phyloP scores from a whole-genome alignment of 306 rosid genomes.

The Casuarina cunninghamiana region DNA sequence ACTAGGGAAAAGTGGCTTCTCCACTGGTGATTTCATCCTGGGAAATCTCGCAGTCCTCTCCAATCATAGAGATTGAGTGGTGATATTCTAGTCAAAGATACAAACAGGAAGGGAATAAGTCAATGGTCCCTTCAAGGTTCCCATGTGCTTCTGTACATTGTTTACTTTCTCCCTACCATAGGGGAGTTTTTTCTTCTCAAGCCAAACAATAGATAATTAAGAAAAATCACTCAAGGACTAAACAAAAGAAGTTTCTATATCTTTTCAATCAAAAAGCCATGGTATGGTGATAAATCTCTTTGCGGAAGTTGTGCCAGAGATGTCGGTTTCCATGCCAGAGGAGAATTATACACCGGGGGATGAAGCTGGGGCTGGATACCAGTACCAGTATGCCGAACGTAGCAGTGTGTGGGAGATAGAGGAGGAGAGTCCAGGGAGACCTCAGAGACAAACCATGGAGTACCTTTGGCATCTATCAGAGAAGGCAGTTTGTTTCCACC shows the following conservation, averaged over 20 bases:
- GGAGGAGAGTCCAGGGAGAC: conserved; percentile 39
- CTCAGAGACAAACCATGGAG: conserved; percentile 23
- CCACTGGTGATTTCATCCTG: too few species aligned
- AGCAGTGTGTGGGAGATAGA: conserved; percentile 61
- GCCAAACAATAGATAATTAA: too few species aligned
- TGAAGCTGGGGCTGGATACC: conserved; percentile 2
- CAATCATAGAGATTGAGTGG: too few species aligned
- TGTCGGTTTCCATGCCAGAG: conserved; percentile 16
- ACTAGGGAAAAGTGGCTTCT: too few species aligned
- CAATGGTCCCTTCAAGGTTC: background rate
- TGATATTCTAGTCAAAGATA: too few species aligned
- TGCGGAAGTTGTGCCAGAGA: background rate
- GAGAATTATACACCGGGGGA: background rate
- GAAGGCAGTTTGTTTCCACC: conserved; percentile 35
- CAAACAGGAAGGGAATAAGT: too few species aligned
- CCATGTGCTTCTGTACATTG: background rate
- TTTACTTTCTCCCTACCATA: background rate
- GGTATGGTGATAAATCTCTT: background rate
- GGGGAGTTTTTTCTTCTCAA: background rate
- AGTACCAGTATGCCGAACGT: background rate
- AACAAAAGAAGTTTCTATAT: background rate
- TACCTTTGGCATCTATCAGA: conserved; percentile 40
- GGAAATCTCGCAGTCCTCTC: too few species aligned
- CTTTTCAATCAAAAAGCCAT: background rate
- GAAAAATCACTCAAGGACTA: background rate